These are phyloP conservation scores for Endocladia muricata DNA, from an alignment of 31 red algal species.

Conservation along the genomic window DNA sequence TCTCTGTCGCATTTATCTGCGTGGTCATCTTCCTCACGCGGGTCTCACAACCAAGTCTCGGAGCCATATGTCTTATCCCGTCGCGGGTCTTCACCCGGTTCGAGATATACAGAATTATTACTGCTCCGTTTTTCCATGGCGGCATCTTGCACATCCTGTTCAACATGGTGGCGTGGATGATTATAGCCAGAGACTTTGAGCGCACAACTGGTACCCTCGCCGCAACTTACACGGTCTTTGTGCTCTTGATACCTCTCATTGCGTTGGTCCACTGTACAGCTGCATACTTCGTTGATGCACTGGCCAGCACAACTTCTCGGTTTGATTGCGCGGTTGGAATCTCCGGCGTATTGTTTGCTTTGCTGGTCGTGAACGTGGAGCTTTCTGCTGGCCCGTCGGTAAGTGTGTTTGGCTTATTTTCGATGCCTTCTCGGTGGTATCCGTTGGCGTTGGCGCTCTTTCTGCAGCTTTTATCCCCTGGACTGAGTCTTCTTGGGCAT, in stretches of 20 bases:
- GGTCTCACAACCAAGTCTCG: background rate
- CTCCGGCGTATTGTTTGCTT: slow-evolving; percentile 56
- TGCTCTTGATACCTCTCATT: slow-evolving; percentile 37
- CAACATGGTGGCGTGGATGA: slow-evolving; percentile 60
- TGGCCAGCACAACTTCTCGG: slow-evolving; percentile 25
- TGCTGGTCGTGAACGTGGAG: slow-evolving; percentile 45
- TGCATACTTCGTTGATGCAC: slow-evolving; percentile 24
- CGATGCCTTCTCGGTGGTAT: slow-evolving; percentile 27
- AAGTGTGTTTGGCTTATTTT: slow-evolving; percentile 51
- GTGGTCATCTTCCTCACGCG: slow-evolving; percentile 5
- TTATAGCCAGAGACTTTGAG: slow-evolving; percentile 44
- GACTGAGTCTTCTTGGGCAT: slow-evolving; percentile 52
- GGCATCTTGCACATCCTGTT: slow-evolving; percentile 67
- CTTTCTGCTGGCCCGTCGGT: slow-evolving; percentile 3
- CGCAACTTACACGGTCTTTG: slow-evolving; percentile 35
- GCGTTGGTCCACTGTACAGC: slow-evolving; percentile 20
- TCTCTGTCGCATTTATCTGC: slow-evolving; percentile 12
- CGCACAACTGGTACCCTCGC: slow-evolving; percentile 30
- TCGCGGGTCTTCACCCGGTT: slow-evolving; percentile 20
- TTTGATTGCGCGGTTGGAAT: slow-evolving; percentile 50
- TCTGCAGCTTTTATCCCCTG: slow-evolving; percentile 45
- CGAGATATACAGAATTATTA: slow-evolving; percentile 49
- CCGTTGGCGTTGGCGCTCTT: slow-evolving; percentile 17
- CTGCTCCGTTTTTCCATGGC: slow-evolving; percentile 59
- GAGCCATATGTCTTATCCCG: slow-evolving; percentile 18